Percentiles rank a stretch among this genome's conserved stretches.
Evolutionary conservation across 495 filamentous ascomycete genomes (phyloP).

Genomic region (Tuber indicum): DNA sequence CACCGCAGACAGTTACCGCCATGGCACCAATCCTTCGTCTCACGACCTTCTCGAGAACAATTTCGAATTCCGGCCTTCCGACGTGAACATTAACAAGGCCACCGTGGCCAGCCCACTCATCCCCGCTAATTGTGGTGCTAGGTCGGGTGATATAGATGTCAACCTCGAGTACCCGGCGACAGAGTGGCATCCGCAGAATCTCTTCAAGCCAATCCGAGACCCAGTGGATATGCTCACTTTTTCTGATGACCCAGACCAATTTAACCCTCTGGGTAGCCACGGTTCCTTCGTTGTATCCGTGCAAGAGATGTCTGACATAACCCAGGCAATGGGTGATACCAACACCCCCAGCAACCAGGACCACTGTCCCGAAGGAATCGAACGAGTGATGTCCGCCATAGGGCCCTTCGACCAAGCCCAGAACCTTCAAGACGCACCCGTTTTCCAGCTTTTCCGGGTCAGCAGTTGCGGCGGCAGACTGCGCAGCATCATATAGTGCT

Average conservation of each 20-base stretch:
- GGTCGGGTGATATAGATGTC: conserved; percentile 84
- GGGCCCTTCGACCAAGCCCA: conserved; percentile 64
- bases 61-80: conserved; percentile 72
- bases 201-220: conserved; percentile 87
- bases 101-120: conserved; percentile 52
- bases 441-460: conserved; percentile 27
- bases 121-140: conserved; percentile 50
- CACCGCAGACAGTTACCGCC: conserved; percentile 85
- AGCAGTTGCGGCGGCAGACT: conserved; percentile 39
- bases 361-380: conserved; percentile 79
- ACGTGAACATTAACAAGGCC: conserved; percentile 77
- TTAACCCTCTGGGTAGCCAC: conserved; percentile 72
- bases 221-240: conserved; percentile 84
- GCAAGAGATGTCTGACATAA: conserved; percentile 74
- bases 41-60: conserved; percentile 62
- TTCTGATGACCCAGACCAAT: conserved; percentile 86
- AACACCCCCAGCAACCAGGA: conserved; percentile 86
- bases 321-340: conserved; percentile 93
- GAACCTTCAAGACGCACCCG: conserved; percentile 16
- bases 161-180: conserved; percentile 71
- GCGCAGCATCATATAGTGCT: conserved; percentile 62
- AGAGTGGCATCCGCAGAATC: conserved; percentile 68
- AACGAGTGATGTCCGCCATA: conserved; percentile 77
- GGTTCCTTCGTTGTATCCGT: conserved; percentile 63
- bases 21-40: conserved; percentile 74